Evolutionary conservation across 352 stramenopile species (phyloP), one percentile per base, ranked within the genome.

Genomic region (Saprolegnia parasitica): DNA sequence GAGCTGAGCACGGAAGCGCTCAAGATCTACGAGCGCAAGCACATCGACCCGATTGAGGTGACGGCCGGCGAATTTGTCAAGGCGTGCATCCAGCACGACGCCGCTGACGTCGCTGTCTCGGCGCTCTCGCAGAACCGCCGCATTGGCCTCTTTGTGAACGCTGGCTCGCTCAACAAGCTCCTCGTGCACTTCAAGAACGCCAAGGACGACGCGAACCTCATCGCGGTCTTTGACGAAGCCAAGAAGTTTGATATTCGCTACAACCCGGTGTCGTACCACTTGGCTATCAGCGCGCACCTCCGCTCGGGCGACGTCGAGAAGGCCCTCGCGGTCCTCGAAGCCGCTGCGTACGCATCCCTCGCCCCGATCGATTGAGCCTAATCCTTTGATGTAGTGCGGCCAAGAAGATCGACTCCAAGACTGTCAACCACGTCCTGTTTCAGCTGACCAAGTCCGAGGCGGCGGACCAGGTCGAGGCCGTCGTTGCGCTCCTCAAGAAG

Each of bases 101-200:
- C 58, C 24, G 58, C 20, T 6, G 58, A 67, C n/a, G 21, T 67
- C 35, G 58, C 45, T 9, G 37, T 67, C 6, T 55, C 49, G 50
- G 40, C 32, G 20, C 37, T 67, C 21, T 23, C 49, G 39, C 58
- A 67, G 16, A 40, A 67, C 32, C 42, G 32, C 58, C 58, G 58
- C n/a, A 67, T 67, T 39, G 58, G 58, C 35, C 23, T 67, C 4
- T 67, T 67, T 55, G 58, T 67, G 18, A 67, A 50, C 15, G 42
- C 58, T 9, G 58, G 58, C 11, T 56, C 58, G 58, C 39, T 67
- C 40, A 67, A 67, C 58, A 67, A 55, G 35, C 26, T 67, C 6
- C 26, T 67, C 20, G 5, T 67, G 29, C 37, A 54, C n/a, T 50
- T 67, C 21, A 35, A 67, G 35, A 67, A 67, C n/a, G 50, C 49